Conservation (phyloP, 2,329 filamentous ascomycete species). For the Venturia nashicola region DNA sequence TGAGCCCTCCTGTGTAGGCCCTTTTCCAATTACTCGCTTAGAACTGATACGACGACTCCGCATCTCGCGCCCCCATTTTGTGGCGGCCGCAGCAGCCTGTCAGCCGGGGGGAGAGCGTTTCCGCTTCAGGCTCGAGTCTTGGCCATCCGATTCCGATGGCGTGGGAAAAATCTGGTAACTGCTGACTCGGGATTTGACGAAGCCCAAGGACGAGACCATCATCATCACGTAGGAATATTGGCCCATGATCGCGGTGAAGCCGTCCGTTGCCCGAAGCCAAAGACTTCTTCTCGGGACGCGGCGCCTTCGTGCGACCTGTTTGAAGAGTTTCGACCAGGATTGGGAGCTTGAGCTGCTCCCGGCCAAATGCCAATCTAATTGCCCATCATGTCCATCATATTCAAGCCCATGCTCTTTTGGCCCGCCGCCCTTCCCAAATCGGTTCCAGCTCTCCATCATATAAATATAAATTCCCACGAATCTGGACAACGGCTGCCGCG, state of each 20-base stretch:
- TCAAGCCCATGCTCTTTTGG: background rate
- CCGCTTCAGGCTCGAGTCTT: background rate
- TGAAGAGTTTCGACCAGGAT: constrained; percentile 3
- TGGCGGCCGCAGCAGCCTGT: too few relatives aligned
- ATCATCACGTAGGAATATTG: background rate
- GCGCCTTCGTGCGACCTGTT: constrained; percentile 2
- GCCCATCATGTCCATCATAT: background rate
- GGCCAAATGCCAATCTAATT: background rate
- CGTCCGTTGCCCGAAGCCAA: background rate
- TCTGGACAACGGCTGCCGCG: background rate
- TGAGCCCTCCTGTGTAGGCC: too few relatives aligned
- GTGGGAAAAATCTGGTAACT: too few relatives aligned
- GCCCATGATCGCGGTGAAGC: background rate
- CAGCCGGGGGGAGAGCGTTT: background rate
- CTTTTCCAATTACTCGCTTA: background rate
- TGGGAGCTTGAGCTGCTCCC: background rate
- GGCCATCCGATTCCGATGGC: background rate
- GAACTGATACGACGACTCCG: background rate
- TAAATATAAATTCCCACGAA: background rate
- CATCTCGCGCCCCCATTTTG: too few relatives aligned
- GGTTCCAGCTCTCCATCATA: background rate
- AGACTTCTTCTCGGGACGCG: background rate
- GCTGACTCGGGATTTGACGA: too few relatives aligned
- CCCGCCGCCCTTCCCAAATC: background rate
- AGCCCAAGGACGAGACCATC: background rate